phyloP scores from a whole-genome alignment of 805 yeast genomes.

The Metschnikowia lochheadii region DNA sequence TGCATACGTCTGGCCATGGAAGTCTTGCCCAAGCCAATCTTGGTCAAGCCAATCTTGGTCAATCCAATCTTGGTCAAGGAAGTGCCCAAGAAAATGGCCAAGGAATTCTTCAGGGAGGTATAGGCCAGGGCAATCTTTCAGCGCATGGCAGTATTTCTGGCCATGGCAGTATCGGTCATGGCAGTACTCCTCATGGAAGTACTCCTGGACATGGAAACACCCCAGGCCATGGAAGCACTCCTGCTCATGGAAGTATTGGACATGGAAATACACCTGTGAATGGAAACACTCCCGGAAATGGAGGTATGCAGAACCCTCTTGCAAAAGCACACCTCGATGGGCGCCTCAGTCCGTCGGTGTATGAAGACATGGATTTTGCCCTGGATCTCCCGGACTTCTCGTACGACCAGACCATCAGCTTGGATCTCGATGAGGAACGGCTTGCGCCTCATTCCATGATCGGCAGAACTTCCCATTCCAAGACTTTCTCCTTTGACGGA shows the following conservation, averaged over 20 bases:
- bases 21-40: too few species aligned
- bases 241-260: not conserved
- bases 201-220: not conserved
- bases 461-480: conserved; percentile 16
- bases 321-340: not conserved
- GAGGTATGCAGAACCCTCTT: not conserved
- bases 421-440: conserved; percentile 8
- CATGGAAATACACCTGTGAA: too few species aligned
- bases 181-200: too few species aligned
- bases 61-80: too few species aligned
- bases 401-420: conserved; percentile 9
- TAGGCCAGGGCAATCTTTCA: too few species aligned
- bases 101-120: too few species aligned
- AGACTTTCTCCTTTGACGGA: conserved; percentile 17
- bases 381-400: conserved; percentile 16
- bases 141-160: too few species aligned
- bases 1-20: not conserved
- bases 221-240: not conserved
- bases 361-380: conserved; percentile 17
- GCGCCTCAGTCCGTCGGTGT: conserved; percentile 11
- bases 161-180: too few species aligned
- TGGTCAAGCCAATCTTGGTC: too few species aligned
- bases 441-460: conserved; percentile 1
- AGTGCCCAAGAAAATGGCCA: too few species aligned
- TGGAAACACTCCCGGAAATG: not conserved